These are phyloP conservation scores for Lippia alba DNA, from an alignment of 305 asterid species.

Conservation along the genomic window DNA sequence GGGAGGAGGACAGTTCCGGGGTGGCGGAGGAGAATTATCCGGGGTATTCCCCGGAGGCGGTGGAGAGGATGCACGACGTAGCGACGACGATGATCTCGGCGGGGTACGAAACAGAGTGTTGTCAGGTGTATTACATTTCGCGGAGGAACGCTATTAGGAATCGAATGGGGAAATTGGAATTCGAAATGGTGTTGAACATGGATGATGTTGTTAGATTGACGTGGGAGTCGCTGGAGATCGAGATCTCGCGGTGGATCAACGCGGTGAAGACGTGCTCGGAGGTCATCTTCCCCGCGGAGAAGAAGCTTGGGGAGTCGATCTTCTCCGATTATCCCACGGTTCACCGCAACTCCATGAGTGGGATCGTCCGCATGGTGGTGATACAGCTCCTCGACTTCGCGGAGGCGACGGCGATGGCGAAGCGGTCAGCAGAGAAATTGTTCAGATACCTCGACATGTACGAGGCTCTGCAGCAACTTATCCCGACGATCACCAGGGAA, in stretches of 20 bases:
- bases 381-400: slow-evolving; percentile 80
- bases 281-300: slow-evolving; percentile 63
- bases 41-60: slow-evolving; percentile 45
- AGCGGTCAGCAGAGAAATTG: slow-evolving; percentile 75
- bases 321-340: slow-evolving; percentile 50
- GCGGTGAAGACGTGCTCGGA: slow-evolving; percentile 57
- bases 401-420: slow-evolving; percentile 72
- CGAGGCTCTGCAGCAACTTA: slow-evolving; percentile 60
- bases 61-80: slow-evolving; percentile 52
- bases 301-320: slow-evolving; percentile 51
- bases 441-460: slow-evolving; percentile 78
- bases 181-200: slow-evolving; percentile 60
- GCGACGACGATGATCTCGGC: slow-evolving; percentile 61
- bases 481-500: slow-evolving; percentile 45
- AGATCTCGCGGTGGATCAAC: slow-evolving; percentile 73
- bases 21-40: slow-evolving; percentile 45
- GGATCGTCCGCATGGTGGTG: slow-evolving; percentile 62
- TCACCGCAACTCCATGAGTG: slow-evolving; percentile 45
- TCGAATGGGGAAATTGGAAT: slow-evolving; percentile 58
- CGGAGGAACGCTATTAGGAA: slow-evolving; percentile 56
- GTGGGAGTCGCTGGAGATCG: slow-evolving; percentile 74
- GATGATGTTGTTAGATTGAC: slow-evolving; percentile 69
- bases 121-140: slow-evolving; percentile 63
- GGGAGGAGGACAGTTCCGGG: slow-evolving; percentile 25
- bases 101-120: slow-evolving; percentile 73